These are phyloP conservation scores for Somion occarium DNA, from an alignment of 1,284 basidiomycete genomes.

Conservation along the genomic window DNA sequence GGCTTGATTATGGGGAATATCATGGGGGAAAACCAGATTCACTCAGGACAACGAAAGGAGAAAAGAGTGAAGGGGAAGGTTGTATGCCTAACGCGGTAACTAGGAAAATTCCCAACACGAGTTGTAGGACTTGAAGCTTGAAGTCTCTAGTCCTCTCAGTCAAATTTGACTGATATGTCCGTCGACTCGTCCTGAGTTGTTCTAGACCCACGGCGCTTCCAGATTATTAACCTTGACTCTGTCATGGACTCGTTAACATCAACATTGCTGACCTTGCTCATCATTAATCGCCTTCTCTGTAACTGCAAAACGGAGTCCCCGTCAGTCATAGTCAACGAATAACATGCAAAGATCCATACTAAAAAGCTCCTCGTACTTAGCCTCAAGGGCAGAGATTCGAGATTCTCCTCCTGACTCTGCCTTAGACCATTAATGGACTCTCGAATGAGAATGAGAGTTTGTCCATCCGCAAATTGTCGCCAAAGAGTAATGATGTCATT, in stretches of 20 bases:
- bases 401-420: slow-evolving; percentile 89
- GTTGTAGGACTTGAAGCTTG: too few species aligned
- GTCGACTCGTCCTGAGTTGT: too few species aligned
- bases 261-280: slow-evolving; percentile 75
- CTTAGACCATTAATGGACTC: slow-evolving; percentile 89
- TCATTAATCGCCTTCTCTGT: slow-evolving; percentile 83
- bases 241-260: slow-evolving; percentile 79
- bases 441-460: slow-evolving; percentile 76
- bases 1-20: too few species aligned
- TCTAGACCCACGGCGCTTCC: too few species aligned
- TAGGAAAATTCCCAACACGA: too few species aligned
- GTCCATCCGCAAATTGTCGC: slow-evolving; percentile 86
- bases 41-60: too few species aligned
- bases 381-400: slow-evolving; percentile 77
- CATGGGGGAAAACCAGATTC: too few species aligned
- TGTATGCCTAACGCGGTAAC: too few species aligned
- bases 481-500: slow-evolving; percentile 82
- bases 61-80: too few species aligned
- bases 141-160: too few species aligned
- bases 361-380: slow-evolving; percentile 94
- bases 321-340: slow-evolving; percentile 12
- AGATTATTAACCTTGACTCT: slow-evolving; percentile 72
- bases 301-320: slow-evolving; percentile 1
- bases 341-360: slow-evolving; percentile 42
- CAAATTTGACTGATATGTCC: too few species aligned